Evolutionary conservation across 2,329 filamentous ascomycete species (phyloP).

Genomic region (Penicillium sp.): DNA sequence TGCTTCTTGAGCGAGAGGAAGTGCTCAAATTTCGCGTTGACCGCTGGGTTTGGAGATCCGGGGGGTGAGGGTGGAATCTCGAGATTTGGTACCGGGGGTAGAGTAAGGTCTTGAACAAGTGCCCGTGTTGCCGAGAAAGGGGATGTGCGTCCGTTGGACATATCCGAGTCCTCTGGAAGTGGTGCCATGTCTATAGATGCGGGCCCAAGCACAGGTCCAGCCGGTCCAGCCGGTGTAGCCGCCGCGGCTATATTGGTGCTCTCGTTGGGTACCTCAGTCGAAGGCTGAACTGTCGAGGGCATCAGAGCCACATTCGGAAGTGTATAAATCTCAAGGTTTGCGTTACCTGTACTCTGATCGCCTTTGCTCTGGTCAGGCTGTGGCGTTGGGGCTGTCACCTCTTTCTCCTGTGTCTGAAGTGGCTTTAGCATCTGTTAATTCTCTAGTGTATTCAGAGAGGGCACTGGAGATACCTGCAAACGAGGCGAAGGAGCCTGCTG

Average conservation of each 20-base stretch:
- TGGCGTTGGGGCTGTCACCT: neutral
- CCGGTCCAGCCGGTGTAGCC: conserved; percentile 16
- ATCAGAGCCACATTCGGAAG: neutral
- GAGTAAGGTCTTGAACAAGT: conserved; percentile 58
- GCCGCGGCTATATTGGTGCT: neutral
- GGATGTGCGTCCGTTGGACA: conserved; percentile 37
- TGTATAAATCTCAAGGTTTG: neutral
- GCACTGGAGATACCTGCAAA: conserved; percentile 24
- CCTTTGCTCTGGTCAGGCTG: conserved; percentile 10
- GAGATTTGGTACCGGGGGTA: conserved; percentile 48
- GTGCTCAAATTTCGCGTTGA: conserved; percentile 59
- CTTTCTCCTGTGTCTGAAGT: neutral
- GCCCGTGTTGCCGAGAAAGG: conserved; percentile 53
- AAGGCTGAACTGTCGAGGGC: conserved; percentile 3
- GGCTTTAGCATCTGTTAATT: neutral
- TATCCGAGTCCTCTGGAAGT: conserved; percentile 12
- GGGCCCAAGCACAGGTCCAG: conserved; percentile 40
- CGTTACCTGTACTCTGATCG: neutral
- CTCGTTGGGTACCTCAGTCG: neutral
- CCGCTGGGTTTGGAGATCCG: conserved; percentile 44
- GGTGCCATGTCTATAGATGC: conserved; percentile 28
- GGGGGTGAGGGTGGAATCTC: conserved; percentile 50
- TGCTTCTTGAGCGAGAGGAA: conserved; percentile 64
- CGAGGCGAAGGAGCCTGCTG: conserved; percentile 11
- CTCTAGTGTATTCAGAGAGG: neutral